A percentile compares a stretch with the other conserved stretches of the same genome.
Conservation (phyloP, 2,329 filamentous ascomycete species). For the Sclerotinia nivalis region DNA sequence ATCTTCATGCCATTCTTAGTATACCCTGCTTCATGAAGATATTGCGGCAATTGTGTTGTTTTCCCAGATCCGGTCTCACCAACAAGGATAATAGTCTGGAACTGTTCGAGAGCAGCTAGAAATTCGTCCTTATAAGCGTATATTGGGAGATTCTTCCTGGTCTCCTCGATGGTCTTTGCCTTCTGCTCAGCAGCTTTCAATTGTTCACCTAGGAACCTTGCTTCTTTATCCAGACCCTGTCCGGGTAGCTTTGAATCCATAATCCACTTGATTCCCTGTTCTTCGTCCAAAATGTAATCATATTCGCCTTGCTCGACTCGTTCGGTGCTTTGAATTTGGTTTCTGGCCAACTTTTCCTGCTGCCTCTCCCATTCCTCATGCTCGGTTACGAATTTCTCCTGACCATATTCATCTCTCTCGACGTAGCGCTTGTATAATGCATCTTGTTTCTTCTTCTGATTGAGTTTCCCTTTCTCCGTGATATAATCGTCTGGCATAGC, state of each 20-base stretch:
- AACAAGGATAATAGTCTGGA: conserved; percentile 88
- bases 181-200: conserved; percentile 88
- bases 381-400: conserved; percentile 88
- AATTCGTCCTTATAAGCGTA: conserved; percentile 86
- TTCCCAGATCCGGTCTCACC: conserved; percentile 96
- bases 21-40: conserved; percentile 86
- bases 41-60: conserved; percentile 93
- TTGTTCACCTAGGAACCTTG: conserved; percentile 75
- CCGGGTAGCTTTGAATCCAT: conserved; percentile 72
- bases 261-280: conserved; percentile 83
- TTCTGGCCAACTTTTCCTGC: conserved; percentile 82
- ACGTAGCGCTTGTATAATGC: conserved; percentile 89
- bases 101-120: conserved; percentile 78
- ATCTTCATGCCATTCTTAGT: conserved; percentile 83
- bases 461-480: conserved; percentile 87
- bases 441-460: conserved; percentile 83
- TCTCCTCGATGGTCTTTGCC: conserved; percentile 85
- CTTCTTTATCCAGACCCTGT: conserved; percentile 72
- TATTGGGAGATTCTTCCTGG: conserved; percentile 84
- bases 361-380: conserved; percentile 96
- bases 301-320: conserved; percentile 80
- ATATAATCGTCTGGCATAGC: conserved; percentile 93
- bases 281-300: conserved; percentile 88
- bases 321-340: conserved; percentile 76
- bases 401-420: conserved; percentile 81